phyloP scores from a whole-genome alignment of 768 basidiomycete species.

The Amanita exitialis region DNA sequence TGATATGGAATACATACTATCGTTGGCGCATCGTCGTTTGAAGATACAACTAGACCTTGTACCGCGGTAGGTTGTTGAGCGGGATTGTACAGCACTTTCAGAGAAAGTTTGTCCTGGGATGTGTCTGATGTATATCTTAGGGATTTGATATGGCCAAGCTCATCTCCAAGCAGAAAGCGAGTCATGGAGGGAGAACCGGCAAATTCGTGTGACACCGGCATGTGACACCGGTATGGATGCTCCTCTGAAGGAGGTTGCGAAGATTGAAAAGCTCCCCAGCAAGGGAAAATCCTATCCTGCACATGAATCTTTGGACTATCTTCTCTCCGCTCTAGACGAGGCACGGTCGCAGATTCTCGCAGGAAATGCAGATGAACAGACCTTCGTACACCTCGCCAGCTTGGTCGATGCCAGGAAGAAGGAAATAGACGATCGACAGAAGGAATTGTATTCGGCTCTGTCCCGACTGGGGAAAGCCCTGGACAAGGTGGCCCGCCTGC shows the following conservation, averaged over 20 bases:
- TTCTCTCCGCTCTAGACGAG: constrained; percentile 48
- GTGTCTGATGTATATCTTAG: constrained; percentile 29
- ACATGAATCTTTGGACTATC: constrained; percentile 50
- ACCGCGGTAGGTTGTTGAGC: constrained; percentile 16
- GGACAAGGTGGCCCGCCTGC: constrained; percentile 63
- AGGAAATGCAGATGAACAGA: constrained; percentile 37
- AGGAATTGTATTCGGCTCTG: constrained; percentile 75
- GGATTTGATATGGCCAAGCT: constrained; percentile 66
- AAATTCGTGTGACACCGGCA: neutral
- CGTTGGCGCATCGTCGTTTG: constrained; percentile 15
- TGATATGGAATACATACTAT: constrained; percentile 24
- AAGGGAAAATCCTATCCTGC: constrained; percentile 45
- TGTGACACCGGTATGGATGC: constrained; percentile 45
- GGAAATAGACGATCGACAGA: constrained; percentile 81
- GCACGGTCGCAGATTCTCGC: constrained; percentile 43
- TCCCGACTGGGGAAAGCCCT: constrained; percentile 75
- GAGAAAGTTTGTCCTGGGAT: constrained; percentile 16
- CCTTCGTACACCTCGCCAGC: constrained; percentile 39
- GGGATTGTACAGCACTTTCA: neutral
- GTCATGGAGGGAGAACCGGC: constrained; percentile 31
- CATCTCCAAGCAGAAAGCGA: constrained; percentile 68
- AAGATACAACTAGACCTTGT: constrained; percentile 20
- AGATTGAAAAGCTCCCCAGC: constrained; percentile 55
- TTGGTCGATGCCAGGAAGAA: constrained; percentile 67
- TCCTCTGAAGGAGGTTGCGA: constrained; percentile 69